Percentiles rank a stretch among this genome's conserved stretches.
Evolutionary conservation across 2,329 filamentous ascomycete species (phyloP).

Genomic region (Aspergillus vadensis): DNA sequence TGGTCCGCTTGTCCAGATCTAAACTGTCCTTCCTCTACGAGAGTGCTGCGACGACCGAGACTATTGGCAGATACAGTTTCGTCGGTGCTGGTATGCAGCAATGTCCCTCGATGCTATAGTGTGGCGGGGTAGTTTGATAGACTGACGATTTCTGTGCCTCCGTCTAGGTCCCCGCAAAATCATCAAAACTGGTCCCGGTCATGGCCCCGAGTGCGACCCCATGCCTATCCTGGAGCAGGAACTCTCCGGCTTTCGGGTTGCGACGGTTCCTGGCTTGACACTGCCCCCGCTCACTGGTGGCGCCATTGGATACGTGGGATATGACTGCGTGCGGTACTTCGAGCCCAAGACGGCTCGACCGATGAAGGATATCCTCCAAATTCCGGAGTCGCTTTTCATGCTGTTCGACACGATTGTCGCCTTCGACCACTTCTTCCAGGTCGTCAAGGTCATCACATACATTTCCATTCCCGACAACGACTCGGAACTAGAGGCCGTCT

Average conservation of each 20-base stretch:
- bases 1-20: slow-evolving; percentile 46
- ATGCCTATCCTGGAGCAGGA: slow-evolving; percentile 80
- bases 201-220: slow-evolving; percentile 82
- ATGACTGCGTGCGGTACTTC: slow-evolving; percentile 97
- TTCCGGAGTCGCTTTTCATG: slow-evolving; percentile 96
- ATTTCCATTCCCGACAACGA: slow-evolving; percentile 66
- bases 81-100: slow-evolving; percentile 68
- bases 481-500: slow-evolving; percentile 65
- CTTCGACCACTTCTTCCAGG: slow-evolving; percentile 91
- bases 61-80: slow-evolving; percentile 93
- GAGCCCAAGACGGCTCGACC: slow-evolving; percentile 92
- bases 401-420: slow-evolving; percentile 92
- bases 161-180: slow-evolving; percentile 67
- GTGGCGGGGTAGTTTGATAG: neutral
- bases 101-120: neutral
- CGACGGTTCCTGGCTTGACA: slow-evolving; percentile 76
- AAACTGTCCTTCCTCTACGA: slow-evolving; percentile 93
- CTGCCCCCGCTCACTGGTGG: slow-evolving; percentile 88
- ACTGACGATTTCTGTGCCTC: slow-evolving; percentile 2
- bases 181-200: slow-evolving; percentile 81
- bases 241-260: slow-evolving; percentile 75
- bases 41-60: slow-evolving; percentile 87
- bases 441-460: slow-evolving; percentile 92
- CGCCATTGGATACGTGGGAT: slow-evolving; percentile 94
- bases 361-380: slow-evolving; percentile 82